Conservation (phyloP, 768 basidiomycete species). For the Gyrodon lividus region DNA sequence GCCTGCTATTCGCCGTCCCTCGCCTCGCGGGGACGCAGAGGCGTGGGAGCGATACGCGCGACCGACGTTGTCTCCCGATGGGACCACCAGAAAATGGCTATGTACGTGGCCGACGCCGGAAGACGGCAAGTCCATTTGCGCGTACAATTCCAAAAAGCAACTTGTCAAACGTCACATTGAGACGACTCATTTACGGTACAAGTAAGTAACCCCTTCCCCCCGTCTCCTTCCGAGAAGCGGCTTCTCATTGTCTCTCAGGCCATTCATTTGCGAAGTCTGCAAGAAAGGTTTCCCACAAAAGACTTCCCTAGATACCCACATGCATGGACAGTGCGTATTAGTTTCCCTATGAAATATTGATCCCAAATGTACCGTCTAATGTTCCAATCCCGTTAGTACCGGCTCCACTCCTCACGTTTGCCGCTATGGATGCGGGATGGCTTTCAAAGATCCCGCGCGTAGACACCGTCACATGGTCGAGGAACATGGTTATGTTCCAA, state of each 20-base stretch:
- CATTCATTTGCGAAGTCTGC: conserved; percentile 52
- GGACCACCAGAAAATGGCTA: conserved; percentile 37
- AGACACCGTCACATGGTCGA: conserved; percentile 58
- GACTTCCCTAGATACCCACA: conserved; percentile 57
- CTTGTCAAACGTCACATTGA: conserved; percentile 68
- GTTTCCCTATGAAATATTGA: conserved; percentile 25
- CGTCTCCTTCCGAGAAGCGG: conserved; percentile 9
- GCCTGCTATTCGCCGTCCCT: conserved; percentile 20
- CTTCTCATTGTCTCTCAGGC: conserved; percentile 36
- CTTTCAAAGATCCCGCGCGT: conserved; percentile 65
- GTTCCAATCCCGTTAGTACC: conserved; percentile 41
- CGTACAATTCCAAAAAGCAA: conserved; percentile 55
- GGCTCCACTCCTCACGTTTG: conserved; percentile 55
- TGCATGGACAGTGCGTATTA: conserved; percentile 48
- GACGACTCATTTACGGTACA: conserved; percentile 58
- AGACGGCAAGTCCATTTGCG: conserved; percentile 36
- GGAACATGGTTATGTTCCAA: conserved; percentile 50
- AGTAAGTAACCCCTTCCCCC: conserved; percentile 39
- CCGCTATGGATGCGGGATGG: conserved; percentile 47
- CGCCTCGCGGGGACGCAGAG: conserved; percentile 29
- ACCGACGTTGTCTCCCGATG: conserved; percentile 33
- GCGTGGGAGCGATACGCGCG: conserved; percentile 35
- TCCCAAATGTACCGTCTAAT: background rate
- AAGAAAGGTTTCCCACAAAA: conserved; percentile 57
- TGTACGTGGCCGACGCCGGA: conserved; percentile 41